A percentile compares a stretch with the other conserved stretches of the same genome.
phyloP scores from a whole-genome alignment of 257 asterid species.

The Solanum chiquidenum region DNA sequence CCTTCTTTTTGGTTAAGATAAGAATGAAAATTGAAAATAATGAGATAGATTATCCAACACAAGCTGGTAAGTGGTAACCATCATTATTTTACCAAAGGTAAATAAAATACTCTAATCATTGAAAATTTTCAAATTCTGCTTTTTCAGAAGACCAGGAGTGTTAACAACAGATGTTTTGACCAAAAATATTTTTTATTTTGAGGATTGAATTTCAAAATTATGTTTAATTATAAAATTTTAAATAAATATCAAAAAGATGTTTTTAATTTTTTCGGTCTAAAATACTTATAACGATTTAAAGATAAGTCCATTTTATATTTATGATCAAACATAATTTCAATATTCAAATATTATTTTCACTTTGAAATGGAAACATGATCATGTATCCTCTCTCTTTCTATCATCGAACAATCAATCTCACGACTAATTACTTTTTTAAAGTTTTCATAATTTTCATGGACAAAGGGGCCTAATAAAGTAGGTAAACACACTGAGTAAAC shows the following conservation, averaged over 20 bases:
- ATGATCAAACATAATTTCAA: too few species aligned
- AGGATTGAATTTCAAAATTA: not conserved
- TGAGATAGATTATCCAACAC: not conserved
- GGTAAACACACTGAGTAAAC: not conserved
- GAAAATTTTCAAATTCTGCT: not conserved
- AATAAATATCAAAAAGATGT: not conserved
- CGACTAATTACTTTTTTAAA: too few species aligned
- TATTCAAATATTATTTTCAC: too few species aligned
- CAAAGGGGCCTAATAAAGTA: not conserved
- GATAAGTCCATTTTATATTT: too few species aligned
- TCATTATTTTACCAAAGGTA: not conserved
- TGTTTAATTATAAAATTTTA: not conserved
- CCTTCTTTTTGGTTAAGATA: not conserved
- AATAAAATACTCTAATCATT: not conserved
- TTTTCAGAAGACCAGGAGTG: not conserved
- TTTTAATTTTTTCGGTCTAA: not conserved
- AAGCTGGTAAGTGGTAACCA: not conserved
- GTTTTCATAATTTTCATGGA: not conserved
- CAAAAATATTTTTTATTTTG: not conserved
- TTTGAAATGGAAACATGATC: too few species aligned
- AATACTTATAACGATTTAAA: too few species aligned
- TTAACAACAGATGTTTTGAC: not conserved
- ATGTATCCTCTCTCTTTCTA: too few species aligned
- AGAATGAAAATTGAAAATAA: not conserved
- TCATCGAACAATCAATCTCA: not conserved